phyloP scores from a whole-genome alignment of 768 basidiomycete species.

The Psilocybe subaeruginosa region DNA sequence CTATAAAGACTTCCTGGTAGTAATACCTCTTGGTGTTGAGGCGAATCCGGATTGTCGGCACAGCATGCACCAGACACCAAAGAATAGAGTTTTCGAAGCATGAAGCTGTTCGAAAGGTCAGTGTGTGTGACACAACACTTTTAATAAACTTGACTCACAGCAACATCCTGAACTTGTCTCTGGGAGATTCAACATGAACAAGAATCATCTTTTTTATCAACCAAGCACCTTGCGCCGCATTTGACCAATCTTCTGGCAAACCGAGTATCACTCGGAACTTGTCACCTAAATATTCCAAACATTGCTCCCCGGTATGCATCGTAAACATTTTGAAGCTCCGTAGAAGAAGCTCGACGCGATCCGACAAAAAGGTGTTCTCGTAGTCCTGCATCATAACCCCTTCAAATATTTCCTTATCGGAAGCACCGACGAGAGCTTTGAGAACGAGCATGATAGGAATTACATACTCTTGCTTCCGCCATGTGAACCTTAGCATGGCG shows the following conservation, averaged over 20 bases:
- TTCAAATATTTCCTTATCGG: conserved; percentile 96
- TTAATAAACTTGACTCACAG: conserved; percentile 55
- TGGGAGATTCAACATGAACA: conserved; percentile 83
- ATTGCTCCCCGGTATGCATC: conserved; percentile 86
- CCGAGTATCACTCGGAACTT: conserved; percentile 93
- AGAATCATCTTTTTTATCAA: conserved; percentile 85
- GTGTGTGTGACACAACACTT: background rate
- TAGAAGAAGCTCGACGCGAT: conserved; percentile 92
- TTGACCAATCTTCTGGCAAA: conserved; percentile 92
- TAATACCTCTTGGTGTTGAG: conserved; percentile 97
- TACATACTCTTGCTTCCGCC: conserved; percentile 98
- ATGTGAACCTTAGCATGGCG: conserved; percentile 95
- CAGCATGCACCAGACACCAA: conserved; percentile 89
- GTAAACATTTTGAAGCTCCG: conserved; percentile 95
- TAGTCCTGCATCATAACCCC: conserved; percentile 97
- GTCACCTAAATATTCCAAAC: conserved; percentile 93
- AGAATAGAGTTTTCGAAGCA: conserved; percentile 94
- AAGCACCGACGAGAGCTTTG: conserved; percentile 89
- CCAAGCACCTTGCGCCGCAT: conserved; percentile 79
- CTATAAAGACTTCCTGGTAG: conserved; percentile 91
- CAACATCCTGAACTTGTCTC: conserved; percentile 95
- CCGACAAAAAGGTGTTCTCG: conserved; percentile 95
- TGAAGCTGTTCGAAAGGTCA: conserved; percentile 84
- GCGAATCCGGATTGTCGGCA: conserved; percentile 97
- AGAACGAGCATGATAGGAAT: conserved; percentile 97